phyloP scores from a whole-genome alignment of 2,329 filamentous ascomycete species.

The Aspergillus brasiliensis region DNA sequence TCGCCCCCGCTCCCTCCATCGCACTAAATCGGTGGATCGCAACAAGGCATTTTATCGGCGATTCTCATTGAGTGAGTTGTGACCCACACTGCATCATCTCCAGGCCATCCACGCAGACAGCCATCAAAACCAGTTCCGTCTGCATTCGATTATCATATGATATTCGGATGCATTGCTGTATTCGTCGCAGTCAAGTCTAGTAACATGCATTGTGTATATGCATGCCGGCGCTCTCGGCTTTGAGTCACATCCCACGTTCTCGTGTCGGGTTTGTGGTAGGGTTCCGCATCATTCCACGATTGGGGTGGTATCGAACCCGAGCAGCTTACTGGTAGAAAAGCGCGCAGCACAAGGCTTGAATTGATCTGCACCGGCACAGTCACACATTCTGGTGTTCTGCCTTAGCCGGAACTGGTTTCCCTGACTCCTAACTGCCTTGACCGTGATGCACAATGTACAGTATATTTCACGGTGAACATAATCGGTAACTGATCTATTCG shows the following conservation, averaged over 20 bases:
- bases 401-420: not conserved
- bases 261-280: not conserved
- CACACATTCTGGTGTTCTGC: not conserved
- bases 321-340: not conserved
- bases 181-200: not conserved
- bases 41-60: not conserved
- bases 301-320: not conserved
- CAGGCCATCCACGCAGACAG: not conserved
- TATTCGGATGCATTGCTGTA: not conserved
- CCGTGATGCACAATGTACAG: not conserved
- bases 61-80: not conserved
- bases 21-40: not conserved
- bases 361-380: not conserved
- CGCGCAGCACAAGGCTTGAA: not conserved
- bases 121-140: not conserved
- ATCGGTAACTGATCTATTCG: not conserved
- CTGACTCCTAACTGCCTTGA: not conserved
- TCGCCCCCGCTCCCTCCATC: not conserved
- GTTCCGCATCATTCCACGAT: not conserved
- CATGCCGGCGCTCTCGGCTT: not conserved
- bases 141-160: not conserved
- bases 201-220: not conserved
- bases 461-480: not conserved
- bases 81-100: conserved; percentile 1
- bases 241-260: not conserved